Percentiles rank a stretch among this genome's conserved stretches.
Conservation (phyloP, 2,329 filamentous ascomycete genomes). For the Westerdykella ornata region DNA sequence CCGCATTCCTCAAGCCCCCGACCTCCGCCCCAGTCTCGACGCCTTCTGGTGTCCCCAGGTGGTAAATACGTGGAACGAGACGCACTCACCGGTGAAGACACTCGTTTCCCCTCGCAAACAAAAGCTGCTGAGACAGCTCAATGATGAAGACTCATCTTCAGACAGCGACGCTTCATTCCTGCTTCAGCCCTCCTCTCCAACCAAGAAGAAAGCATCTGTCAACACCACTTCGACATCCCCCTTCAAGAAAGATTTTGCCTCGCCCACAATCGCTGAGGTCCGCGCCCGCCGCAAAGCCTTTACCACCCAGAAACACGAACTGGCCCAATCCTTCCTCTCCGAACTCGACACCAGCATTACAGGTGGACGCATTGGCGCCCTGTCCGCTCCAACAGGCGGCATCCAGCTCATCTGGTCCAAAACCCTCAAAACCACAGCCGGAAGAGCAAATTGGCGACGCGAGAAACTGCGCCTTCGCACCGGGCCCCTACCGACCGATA, state of each 20-base stretch:
- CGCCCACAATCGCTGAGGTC: constrained; percentile 17
- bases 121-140: constrained; percentile 26
- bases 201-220: constrained; percentile 11
- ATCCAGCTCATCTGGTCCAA: constrained; percentile 68
- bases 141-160: constrained; percentile 12
- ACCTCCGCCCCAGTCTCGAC: constrained; percentile 33
- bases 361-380: constrained; percentile 50
- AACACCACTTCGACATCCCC: constrained; percentile 4
- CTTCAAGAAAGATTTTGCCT: constrained; percentile 5
- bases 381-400: constrained; percentile 61
- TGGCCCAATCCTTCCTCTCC: constrained; percentile 58
- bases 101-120: constrained; percentile 33
- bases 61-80: constrained; percentile 35
- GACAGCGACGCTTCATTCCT: constrained; percentile 17
- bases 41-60: constrained; percentile 35
- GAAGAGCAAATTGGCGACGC: constrained; percentile 48
- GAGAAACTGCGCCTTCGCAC: constrained; percentile 37
- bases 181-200: constrained; percentile 19
- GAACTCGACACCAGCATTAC: constrained; percentile 65
- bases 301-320: constrained; percentile 52
- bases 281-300: constrained; percentile 50
- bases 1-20: constrained; percentile 23
- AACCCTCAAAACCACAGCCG: constrained; percentile 73
- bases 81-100: constrained; percentile 31
- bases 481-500: constrained; percentile 18